Conservation (phyloP, 2,329 filamentous ascomycete genomes). For the Aspergillus fructus region DNA sequence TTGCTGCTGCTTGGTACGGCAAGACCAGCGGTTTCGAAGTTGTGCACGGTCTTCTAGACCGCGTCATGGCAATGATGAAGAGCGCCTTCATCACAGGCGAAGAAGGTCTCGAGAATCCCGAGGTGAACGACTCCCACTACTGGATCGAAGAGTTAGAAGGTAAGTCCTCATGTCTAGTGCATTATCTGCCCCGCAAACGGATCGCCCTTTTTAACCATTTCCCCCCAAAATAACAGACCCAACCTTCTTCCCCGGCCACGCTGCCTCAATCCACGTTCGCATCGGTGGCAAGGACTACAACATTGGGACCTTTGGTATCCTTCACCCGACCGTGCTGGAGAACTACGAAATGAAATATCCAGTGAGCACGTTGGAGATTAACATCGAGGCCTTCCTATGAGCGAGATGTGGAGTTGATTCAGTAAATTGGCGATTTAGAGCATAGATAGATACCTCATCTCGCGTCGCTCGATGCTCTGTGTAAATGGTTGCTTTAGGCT, state of each 20-base stretch:
- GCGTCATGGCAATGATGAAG: constrained; percentile 88
- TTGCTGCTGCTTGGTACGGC: constrained; percentile 93
- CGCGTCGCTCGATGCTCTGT: constrained; percentile 1
- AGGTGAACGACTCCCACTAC: constrained; percentile 68
- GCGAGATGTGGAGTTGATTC: background rate
- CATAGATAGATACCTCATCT: constrained; percentile 13
- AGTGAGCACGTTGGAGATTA: constrained; percentile 90
- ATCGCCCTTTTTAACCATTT: background rate
- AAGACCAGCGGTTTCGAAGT: constrained; percentile 94
- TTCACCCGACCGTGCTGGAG: constrained; percentile 89
- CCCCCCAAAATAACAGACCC: constrained; percentile 52
- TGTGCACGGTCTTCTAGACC: constrained; percentile 90
- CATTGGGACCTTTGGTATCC: constrained; percentile 88
- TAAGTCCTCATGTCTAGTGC: constrained; percentile 34
- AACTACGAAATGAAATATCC: constrained; percentile 93
- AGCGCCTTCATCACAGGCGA: constrained; percentile 76
- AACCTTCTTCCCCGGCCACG: constrained; percentile 89
- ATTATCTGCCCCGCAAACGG: background rate
- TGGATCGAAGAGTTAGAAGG: constrained; percentile 92
- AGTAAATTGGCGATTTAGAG: background rate
- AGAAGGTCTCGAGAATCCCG: constrained; percentile 63
- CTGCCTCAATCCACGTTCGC: constrained; percentile 78
- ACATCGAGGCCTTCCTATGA: constrained; percentile 87
- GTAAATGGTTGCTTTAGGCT: background rate
- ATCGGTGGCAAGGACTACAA: constrained; percentile 70